Base-by-base conservation (phyloP, 2,329 filamentous ascomycete genomes). In the Fusarium pininemorale region DNA sequence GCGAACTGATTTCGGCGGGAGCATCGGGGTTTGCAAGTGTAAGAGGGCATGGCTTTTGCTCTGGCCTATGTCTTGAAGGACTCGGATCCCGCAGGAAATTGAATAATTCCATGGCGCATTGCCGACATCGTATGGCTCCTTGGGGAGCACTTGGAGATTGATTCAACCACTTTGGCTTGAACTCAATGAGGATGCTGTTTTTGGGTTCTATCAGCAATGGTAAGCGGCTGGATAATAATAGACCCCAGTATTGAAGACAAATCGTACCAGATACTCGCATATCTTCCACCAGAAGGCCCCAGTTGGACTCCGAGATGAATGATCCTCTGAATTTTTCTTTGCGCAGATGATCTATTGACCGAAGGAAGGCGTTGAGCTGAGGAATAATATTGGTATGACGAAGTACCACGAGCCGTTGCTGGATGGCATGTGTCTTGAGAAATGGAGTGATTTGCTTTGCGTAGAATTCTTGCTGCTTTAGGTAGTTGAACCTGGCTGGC, bases 131-230 rank as follows among this genome's bases (percentile, higher is more conserved):
- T 57, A 85, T 87, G 45, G 92, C 89, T 35, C 83, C 82, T 0
- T 79, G 32, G 3, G 93, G 94, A 0, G 93, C 93, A 42, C 89
- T 90, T 8, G 91, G 93, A 5, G 93, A 95, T 80, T 95, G 93
- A 14, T 87, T 84, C 32, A 96, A 88, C 94, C 94, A 96, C 82
- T 96, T 96, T 20, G 94, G 93, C 80, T 96, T 96, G 83, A 96
- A 92, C 80, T 96, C 93, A 63, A 93, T 84, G 38, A 93, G 80
- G 35, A 81, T 63, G 64, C 75, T 79, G n/a, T 78, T 75, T 28
- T 79, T 75, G 20, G 77, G 66, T 65, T 81, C 80, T 80, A 64
- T 15, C 48, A 66, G n/a, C 41, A 41, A 50, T 69, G 58, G 56
- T 58, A 35, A 39, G 62, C 37, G 56, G 45, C 35, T 26, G 50